phyloP scores from a whole-genome alignment of 148 eudicot genomes.

The Vaccinium macrocarpon region DNA sequence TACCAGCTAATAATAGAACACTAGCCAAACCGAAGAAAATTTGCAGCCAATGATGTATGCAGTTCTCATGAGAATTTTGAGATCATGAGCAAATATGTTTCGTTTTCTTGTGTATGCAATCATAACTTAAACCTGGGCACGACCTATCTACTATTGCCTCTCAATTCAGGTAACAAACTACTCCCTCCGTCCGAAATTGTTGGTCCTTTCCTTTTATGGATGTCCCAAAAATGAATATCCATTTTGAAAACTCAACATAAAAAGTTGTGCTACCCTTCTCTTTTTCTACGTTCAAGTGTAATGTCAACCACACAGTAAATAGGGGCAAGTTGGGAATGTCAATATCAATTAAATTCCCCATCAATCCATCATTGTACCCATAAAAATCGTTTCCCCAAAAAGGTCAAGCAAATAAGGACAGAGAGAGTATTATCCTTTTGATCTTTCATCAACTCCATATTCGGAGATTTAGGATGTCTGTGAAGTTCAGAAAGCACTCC shows the following conservation, averaged over 20 bases:
- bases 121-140: neutral
- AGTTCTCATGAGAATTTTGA: neutral
- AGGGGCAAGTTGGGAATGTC: too few species aligned
- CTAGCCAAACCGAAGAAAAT: neutral
- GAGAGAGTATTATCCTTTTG: neutral
- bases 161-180: neutral
- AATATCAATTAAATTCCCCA: too few species aligned
- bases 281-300: too few species aligned
- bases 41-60: neutral
- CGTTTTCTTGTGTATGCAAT: neutral
- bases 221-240: too few species aligned
- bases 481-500: neutral
- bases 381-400: too few species aligned
- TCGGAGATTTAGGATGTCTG: neutral
- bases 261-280: too few species aligned
- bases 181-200: too few species aligned
- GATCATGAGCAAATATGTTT: neutral
- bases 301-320: too few species aligned
- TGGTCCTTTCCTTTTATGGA: too few species aligned
- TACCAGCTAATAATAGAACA: neutral
- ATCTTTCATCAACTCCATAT: neutral
- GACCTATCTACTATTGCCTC: neutral
- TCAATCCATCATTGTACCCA: too few species aligned
- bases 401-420: too few species aligned
- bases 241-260: too few species aligned